phyloP scores from a whole-genome alignment of 148 eudicot species.

The Tetragonia tetragonoides region DNA sequence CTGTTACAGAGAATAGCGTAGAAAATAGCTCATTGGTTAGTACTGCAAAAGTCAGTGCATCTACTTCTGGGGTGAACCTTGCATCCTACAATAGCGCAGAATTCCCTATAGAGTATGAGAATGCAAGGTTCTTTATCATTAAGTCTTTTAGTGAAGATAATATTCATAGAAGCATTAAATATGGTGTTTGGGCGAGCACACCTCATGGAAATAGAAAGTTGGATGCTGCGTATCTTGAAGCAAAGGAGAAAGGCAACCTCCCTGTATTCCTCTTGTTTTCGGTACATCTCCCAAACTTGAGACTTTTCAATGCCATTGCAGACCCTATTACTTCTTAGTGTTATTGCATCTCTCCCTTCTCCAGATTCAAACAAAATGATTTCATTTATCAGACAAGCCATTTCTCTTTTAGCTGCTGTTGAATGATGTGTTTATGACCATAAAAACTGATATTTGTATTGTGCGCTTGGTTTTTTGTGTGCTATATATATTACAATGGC shows the following conservation, averaged over 20 bases:
- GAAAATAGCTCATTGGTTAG: conserved; percentile 39
- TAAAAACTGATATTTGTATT: background rate
- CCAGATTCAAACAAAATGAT: background rate
- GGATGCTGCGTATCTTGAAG: conserved; percentile 82
- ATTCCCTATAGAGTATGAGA: conserved; percentile 68
- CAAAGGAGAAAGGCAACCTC: conserved; percentile 65
- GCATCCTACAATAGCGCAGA: conserved; percentile 59
- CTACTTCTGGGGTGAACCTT: conserved; percentile 47
- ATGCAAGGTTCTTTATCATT: conserved; percentile 85
- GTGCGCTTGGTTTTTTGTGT: background rate
- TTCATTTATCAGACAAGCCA: background rate
- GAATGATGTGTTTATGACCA: background rate
- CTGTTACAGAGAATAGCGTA: conserved; percentile 28
- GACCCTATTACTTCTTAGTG: background rate
- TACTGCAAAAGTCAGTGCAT: conserved; percentile 40
- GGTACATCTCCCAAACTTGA: conserved; percentile 42
- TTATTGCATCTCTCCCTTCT: background rate
- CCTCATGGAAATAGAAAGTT: conserved; percentile 88
- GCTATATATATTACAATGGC: background rate
- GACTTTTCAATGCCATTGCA: background rate
- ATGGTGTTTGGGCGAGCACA: conserved; percentile 91
- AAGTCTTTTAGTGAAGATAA: conserved; percentile 98
- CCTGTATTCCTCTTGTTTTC: conserved; percentile 93
- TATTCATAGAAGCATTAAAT: conserved; percentile 92
- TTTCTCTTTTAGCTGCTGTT: background rate